Evolutionary conservation across 371 early-diverging fungal species (phyloP), one percentile per base, ranked within the genome.

Genomic region (Syncephalastrum monosporum): DNA sequence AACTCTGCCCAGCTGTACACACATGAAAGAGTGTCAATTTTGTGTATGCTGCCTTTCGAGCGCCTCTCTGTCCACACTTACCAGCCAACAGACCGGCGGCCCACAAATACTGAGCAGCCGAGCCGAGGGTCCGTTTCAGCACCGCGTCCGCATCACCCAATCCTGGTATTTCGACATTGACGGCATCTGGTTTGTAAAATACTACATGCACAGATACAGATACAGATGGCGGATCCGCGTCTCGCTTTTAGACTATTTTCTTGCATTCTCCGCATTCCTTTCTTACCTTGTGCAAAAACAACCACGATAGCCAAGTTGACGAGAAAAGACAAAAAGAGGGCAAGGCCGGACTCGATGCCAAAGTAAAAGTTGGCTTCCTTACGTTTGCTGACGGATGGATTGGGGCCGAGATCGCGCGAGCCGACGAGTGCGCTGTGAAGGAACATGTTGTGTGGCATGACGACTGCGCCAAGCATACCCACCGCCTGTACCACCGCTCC

Each of bases 371-470:
- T 87, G 21, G 88, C 89, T 61, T 86, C 82, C 62, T 76, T 79
- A 42, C 83, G 67, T 38, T 86, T 85, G 1, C 66, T 72, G 3
- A 67, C 51, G n/a, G 66, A 58, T 13, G 75, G 74, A 4, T 69
- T 67, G 5, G 69, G 56, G 42, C 84, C 84, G 3, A 84, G 66
- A 61, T 79, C 68, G 17, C 87, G 76, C 42, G 82, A 82, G 65
- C 79, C 78, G 13, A 85, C 85, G 33, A 88, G 68, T n/a, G 85
- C 83, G 56, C 85, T 74, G 55, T 90, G 91, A 54, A 90, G 66
- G 59, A 77, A 90, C 64, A 90, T 77, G 60, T 90, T 88, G 64
- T 90, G 91, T 0, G 91, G 91, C 91, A 90, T 90, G 42, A 90
- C 75, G 0, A 86, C 81, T 12, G 84, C 85, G 2, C 90, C 90